Percentiles rank a stretch among this genome's conserved stretches.
Evolutionary conservation across 768 basidiomycete species (phyloP).

Genomic region (Boletus coccyginus): DNA sequence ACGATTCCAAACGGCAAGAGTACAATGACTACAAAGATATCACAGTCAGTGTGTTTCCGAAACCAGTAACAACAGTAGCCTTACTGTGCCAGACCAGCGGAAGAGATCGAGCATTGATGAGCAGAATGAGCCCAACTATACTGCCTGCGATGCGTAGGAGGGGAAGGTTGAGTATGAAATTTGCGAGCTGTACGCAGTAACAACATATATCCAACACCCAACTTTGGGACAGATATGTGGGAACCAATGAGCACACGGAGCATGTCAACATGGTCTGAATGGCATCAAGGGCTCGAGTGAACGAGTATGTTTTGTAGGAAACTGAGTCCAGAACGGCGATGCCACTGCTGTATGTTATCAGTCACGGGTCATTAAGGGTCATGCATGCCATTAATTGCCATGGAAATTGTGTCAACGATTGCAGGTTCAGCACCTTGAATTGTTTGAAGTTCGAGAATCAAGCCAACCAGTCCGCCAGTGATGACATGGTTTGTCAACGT

Average conservation of each 20-base stretch:
- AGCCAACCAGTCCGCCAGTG: background rate
- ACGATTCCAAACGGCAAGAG: constrained; percentile 12
- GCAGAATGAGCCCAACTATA: constrained; percentile 4
- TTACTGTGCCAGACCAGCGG: constrained; percentile 16
- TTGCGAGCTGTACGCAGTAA: background rate
- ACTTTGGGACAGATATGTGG: background rate
- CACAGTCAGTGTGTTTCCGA: background rate
- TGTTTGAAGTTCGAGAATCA: background rate
- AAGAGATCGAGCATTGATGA: constrained; percentile 13
- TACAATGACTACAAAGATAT: constrained; percentile 1
- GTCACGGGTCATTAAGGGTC: background rate
- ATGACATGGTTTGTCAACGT: background rate
- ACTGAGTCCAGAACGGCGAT: background rate
- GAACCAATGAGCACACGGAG: constrained; percentile 6
- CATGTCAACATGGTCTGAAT: background rate
- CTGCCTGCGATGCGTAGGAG: background rate
- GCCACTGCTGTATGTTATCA: too few relatives aligned
- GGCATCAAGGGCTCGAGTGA: background rate
- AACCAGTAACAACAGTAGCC: background rate
- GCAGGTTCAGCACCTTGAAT: background rate
- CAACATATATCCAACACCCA: background rate
- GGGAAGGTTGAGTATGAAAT: too few relatives aligned
- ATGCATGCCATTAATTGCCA: background rate
- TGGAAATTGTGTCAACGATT: background rate
- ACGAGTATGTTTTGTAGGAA: background rate